These are phyloP conservation scores for Apiospora hydei DNA, from an alignment of 2,329 filamentous ascomycete genomes.

Conservation along the genomic window DNA sequence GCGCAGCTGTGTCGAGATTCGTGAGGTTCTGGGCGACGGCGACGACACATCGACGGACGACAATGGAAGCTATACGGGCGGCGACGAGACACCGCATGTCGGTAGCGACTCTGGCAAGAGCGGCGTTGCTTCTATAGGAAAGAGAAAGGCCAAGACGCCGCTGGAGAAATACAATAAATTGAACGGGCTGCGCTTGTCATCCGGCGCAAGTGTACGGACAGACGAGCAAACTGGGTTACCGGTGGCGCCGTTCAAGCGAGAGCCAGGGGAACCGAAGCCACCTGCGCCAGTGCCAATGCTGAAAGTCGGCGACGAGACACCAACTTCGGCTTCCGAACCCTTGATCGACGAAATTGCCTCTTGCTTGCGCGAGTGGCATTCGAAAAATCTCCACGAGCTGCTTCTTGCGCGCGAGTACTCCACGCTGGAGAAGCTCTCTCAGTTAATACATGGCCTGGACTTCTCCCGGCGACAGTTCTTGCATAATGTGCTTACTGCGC, in stretches of 20 bases:
- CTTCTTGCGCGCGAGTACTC: constrained; percentile 84
- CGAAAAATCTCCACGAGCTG: constrained; percentile 92
- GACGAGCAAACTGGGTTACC: constrained; percentile 23
- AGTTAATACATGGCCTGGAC: constrained; percentile 83
- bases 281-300: constrained; percentile 95
- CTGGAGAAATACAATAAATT: constrained; percentile 23
- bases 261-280: constrained; percentile 76
- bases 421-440: constrained; percentile 80
- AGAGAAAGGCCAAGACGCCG: constrained; percentile 41
- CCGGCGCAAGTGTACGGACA: constrained; percentile 23
- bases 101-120: constrained; percentile 63
- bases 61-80: constrained; percentile 41
- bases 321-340: constrained; percentile 86
- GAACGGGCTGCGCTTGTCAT: constrained; percentile 30
- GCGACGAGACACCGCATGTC: constrained; percentile 42
- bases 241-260: constrained; percentile 53
- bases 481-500: constrained; percentile 89
- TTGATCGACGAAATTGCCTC: constrained; percentile 97
- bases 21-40: constrained; percentile 84
- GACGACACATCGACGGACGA: constrained; percentile 58
- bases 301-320: constrained; percentile 96
- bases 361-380: constrained; percentile 97
- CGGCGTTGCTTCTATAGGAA: constrained; percentile 52
- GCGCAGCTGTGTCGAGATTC: constrained; percentile 90
- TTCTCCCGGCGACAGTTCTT: constrained; percentile 86